Percentiles rank a stretch among this genome's conserved stretches.
These are phyloP conservation scores for Galeopsis tetrahit DNA, from an alignment of 257 asterid genomes.

Conservation along the genomic window DNA sequence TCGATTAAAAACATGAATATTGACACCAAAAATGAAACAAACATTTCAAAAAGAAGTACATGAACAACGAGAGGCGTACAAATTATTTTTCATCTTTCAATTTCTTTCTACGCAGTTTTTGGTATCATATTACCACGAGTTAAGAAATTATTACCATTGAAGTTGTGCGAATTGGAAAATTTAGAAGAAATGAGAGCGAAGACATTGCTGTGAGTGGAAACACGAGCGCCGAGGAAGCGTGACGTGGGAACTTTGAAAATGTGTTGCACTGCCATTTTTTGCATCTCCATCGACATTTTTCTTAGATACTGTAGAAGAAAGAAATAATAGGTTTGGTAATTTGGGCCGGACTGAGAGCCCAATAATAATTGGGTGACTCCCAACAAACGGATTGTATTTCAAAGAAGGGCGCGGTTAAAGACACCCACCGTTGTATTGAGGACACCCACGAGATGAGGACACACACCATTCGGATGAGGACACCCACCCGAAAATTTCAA, in stretches of 20 bases:
- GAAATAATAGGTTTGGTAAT: not conserved
- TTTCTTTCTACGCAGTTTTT: not conserved
- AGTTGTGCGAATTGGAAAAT: constrained; percentile 29
- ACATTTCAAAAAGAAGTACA: not conserved
- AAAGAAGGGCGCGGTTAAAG: too few species aligned
- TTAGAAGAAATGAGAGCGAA: constrained; percentile 42
- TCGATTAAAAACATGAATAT: not conserved
- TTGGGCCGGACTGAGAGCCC: not conserved
- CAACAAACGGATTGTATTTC: not conserved
- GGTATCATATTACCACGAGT: not conserved
- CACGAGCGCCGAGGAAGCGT: constrained; percentile 39
- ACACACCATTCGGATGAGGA: too few species aligned
- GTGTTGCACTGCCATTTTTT: constrained; percentile 52
- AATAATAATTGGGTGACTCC: not conserved
- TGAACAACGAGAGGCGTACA: not conserved
- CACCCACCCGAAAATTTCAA: too few species aligned
- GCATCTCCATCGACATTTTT: constrained; percentile 18
- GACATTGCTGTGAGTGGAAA: constrained; percentile 38
- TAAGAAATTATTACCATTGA: constrained; percentile 46
- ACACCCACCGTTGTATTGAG: too few species aligned
- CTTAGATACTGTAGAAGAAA: not conserved
- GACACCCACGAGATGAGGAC: too few species aligned
- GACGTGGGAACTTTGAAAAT: constrained; percentile 54
- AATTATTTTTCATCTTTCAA: not conserved
- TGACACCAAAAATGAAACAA: not conserved